Evolutionary conservation across 106 monocot genomes (phyloP).

Genomic region (Posidonia australis): DNA sequence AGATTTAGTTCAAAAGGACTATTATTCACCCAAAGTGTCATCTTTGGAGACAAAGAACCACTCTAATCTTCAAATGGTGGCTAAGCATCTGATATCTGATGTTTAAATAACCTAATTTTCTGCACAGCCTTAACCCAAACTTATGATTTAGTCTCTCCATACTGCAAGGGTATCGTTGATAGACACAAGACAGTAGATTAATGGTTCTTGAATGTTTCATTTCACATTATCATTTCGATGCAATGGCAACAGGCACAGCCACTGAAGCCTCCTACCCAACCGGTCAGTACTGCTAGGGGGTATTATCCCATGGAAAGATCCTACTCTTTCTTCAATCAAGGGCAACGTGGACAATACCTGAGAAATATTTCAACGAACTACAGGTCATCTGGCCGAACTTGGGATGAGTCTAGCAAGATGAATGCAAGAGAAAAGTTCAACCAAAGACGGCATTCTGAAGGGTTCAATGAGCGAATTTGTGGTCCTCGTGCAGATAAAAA

Average conservation of each 20-base stretch:
- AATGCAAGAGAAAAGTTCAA: constrained; percentile 17
- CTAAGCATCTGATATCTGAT: too few species aligned
- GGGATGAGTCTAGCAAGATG: neutral
- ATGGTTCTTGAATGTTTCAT: neutral
- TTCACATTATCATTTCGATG: neutral
- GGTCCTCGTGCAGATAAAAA: constrained; percentile 50
- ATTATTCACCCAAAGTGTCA: too few species aligned
- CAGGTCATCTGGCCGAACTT: neutral
- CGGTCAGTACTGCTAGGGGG: constrained; percentile 6
- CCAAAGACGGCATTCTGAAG: constrained; percentile 11
- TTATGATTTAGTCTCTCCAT: neutral
- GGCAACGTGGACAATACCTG: neutral
- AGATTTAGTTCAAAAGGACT: too few species aligned
- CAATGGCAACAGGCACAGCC: constrained; percentile 13
- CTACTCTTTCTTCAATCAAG: constrained; percentile 7
- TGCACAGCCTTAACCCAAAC: too few species aligned
- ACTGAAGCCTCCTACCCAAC: constrained; percentile 3
- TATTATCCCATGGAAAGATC: constrained; percentile 8
- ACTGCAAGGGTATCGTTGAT: neutral
- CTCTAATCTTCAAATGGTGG: too few species aligned
- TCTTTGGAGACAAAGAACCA: too few species aligned
- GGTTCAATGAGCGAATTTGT: constrained; percentile 25
- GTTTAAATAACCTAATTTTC: too few species aligned
- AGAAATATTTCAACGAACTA: constrained; percentile 7
- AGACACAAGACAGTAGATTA: neutral